Base-by-base conservation (phyloP, 1,284 basidiomycete species). In the Boletus smithii region DNA sequence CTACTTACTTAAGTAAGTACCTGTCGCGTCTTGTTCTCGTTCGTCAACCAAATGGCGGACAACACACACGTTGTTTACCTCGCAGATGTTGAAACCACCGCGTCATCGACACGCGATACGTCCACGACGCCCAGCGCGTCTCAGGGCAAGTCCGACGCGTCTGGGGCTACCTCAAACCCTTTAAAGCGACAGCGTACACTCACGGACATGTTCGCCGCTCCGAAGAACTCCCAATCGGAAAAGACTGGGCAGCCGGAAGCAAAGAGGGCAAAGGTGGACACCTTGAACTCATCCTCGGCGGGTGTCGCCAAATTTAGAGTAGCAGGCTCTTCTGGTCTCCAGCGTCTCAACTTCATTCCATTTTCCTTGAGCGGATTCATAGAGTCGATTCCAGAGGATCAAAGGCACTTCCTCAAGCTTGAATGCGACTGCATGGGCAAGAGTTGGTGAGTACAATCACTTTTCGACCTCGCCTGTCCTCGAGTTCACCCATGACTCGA, bases 381-480 rank as follows among this genome's bases (percentile, higher is more conserved):
- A 38, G 74, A 73, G 4, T 74, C 76, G 1, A 65, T 88, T 42
- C 73, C 75, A 13, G 79, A 81, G 20, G 78, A 84, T 48, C 73
- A 84, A 55, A 77, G 67, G 48, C 61, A 69, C 9, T 67, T 89
- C 18, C 73, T 91, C 32, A 61, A 69, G 33, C 75, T 91, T 20
- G 88, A 91, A 64, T 81, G 79, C 56, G 79, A 83, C 41, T 77
- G 77, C 13, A 78, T 91, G 76, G 81, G 83, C 34, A 81, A 81
- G 61, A 84, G 80, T 56, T 91, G 88, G 88, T 83, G 50, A 56
- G 78, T 63, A 20, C 29, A 17, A 10, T 14, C 23, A n/a, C 40
- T 31, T 38, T n/a, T 42, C 17, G 32, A 34, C 39, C 22, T 30
- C 41, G 46, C 31, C 16, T 39, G 24, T 40, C 27, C 34, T 33